Evolutionary conservation across 83 land plant genomes (phyloP), one percentile per base, ranked within the genome.

Genomic region (Picea mariana): DNA sequence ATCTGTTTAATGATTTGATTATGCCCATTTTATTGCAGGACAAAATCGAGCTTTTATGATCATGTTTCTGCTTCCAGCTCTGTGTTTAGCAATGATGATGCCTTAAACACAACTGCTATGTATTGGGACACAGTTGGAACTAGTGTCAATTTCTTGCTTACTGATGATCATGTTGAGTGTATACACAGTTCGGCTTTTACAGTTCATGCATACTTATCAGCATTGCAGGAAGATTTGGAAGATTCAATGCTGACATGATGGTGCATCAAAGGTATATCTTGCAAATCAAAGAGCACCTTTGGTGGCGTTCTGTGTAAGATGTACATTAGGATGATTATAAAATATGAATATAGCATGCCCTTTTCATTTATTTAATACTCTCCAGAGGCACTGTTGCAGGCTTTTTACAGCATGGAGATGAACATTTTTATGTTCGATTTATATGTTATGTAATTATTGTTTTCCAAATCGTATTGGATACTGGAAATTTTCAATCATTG

Each of bases 141-240:
- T 21, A 42, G 47, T 42, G 13, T 73, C 9, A 44, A 73, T 44
- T 44, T 38, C 47, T 73, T 20, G 55, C 58, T 73, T 20, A 7
- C 47, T 47, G 59, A 52, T 73, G 77, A 47, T 73, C 77, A n/a
- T 21, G 58, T 52, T 42, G 77, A 73, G 77, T 73, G 77, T 73
- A 73, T 73, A 20, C 55, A 17, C 52, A 44, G 77, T 73, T 73
- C 52, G 77, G 77, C 77, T 52, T 21, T 73, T 73, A 73, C 58
- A 47, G 77, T 73, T 73, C 40, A n/a, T 73, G 58, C 55, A 44
- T 73, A 47, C 77, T 73, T 20, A 11, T 47, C 24, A 44, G 77
- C 55, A 21, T 73, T 73, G 21, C 11, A 6, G 75, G 42, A 69
- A 69, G 58, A 52, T 52, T 52, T 52, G 58, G 58, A 38, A 18